Base-by-base conservation (phyloP, 202 grass and related monocot genomes). In the Panicum virgatum region DNA sequence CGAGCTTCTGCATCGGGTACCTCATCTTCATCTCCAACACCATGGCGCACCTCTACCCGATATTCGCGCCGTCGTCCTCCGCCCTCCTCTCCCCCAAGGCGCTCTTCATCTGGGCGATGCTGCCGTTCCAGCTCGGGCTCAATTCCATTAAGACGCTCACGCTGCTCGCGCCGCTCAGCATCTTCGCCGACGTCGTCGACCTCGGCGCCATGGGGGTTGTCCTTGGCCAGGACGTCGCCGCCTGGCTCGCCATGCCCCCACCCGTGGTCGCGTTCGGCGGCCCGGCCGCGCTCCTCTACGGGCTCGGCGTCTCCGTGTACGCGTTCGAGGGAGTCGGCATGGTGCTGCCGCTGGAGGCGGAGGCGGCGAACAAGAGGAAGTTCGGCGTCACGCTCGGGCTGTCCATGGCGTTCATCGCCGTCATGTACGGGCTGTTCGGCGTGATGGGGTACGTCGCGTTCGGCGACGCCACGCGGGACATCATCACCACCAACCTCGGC, bases 401-500 rank as follows among this genome's bases (percentile, higher is more conserved):
- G 30, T 98, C 92, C 84, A 98, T 98, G 96, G 23, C 48, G 62
- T 82, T 95, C 76, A 98, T 98, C 65, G 96, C 84, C 65, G n/a
- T 40, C 76, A 88, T 98, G 72, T 98, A 93, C 80, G 90, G 85
- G 66, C 79, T 89, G 66, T 98, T 98, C 82, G 92, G 96, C 27
- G 90, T 73, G 30, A 77, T 98, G 51, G 92, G 92, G 5, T 98
- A 98, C 81, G 45, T 89, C 18, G 96, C 96, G 36, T 98, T 93
- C 76, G 92, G 90, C 74, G 90, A 91, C 1, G 76, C 82, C 51
- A 98, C 90, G 36, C 76, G 75, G 15, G 95, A 98, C 89, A 98
- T 98, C 86, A 95, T 98, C 85, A 95, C 95, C 67, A 91, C 95
- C 85, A 98, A 98, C 73, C 87, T 98, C 78, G 90, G 92, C 18